Base-by-base conservation (phyloP, 257 asterid species). In the Verbascum thapsus region DNA sequence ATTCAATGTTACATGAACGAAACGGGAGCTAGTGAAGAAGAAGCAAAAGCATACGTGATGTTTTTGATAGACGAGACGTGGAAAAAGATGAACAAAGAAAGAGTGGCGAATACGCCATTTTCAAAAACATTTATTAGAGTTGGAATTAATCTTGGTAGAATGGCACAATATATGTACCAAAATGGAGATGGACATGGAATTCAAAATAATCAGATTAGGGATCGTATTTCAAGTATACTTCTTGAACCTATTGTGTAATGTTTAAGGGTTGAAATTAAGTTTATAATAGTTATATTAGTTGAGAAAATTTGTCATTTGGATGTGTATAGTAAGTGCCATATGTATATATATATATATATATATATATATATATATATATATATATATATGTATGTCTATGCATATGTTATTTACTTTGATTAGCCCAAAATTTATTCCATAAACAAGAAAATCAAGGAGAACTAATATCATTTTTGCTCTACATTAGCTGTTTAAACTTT, bases 171-270 rank as follows among this genome's bases (percentile, higher is more conserved):
- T 32, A 73, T 81, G 61, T 85, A 85, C 40, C 74, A 80, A 5
- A 55, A 81, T 52, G 94, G 84, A 41, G 88, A 82, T 72, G 88
- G 85, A 0, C 76, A 72, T 64, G 80, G 78, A 2, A 11, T 58
- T 19, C 75, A 69, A 22, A 61, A 66, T 70, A 40, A 66, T 16
- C 5, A 32, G 8, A 74, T 55, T 3, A 72, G 43, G 19, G 38
- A 49, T 0, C 74, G 53, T 3, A 74, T 82, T 16, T 22, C 22
- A 0, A 54, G 53, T 1, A 23, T 78, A 44, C 55, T 85, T 7
- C 75, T 82, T 16, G 43, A 75, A 1, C 76, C 85, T 10, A 61
- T 78, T 67, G 1, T 15, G 40, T 63, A 48, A 45, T 42, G n/a
- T n/a, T n/a, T n/a, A 26, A 26, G 32, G 5, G 5, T 26, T 26